Base-by-base conservation (phyloP, 1,284 basidiomycete species). In the Ceratobasidium sp. region DNA sequence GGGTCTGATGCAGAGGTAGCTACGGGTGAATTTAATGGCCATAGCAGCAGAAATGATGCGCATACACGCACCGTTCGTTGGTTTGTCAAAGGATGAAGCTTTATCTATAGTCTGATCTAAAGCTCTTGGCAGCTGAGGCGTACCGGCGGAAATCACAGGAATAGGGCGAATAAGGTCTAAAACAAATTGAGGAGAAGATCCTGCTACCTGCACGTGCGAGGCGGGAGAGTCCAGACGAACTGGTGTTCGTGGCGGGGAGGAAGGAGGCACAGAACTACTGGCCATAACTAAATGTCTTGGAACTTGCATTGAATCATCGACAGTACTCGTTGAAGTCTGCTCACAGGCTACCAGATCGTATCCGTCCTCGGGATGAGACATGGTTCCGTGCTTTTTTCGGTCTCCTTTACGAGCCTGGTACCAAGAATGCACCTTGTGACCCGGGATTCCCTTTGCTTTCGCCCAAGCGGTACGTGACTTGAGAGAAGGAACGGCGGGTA, bases 21-120 rank as follows among this genome's bases (percentile, higher is more conserved):
- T 39, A 48, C 8, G 23, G 6, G n/a, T 48, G 9, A 48, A 6
- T 4, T 48, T 18, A 53, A 21, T 21, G 26, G 0, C 57, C 34
- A 4, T 26, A 16, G 12, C 3, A 41, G n/a, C 6, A 18, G 18
- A 46, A 48, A 12, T 8, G 32, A 53, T 21, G 34, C 52, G 64
- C 64, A 50, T 67, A 67, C 50, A 67, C 64, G 48, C 64, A 67
- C 64, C 46, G 12, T 26, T 58, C 9, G 12, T 10, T 34, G 57
- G n/a, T 18, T n/a, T n/a, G n/a, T n/a, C n/a, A n/a, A n/a, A n/a
- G 3, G 30, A 18, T 28, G 14, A 10, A 32, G 52, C n/a, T n/a
- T n/a, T n/a, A n/a, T n/a, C n/a, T n/a, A n/a, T n/a, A n/a, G n/a
- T n/a, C n/a, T n/a, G n/a, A n/a, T n/a, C n/a, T n/a, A n/a, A n/a